These are phyloP conservation scores for Pseudoscleropodium purum DNA, from an alignment of 225 moss, liverwort and hornwort species.

Conservation along the genomic window DNA sequence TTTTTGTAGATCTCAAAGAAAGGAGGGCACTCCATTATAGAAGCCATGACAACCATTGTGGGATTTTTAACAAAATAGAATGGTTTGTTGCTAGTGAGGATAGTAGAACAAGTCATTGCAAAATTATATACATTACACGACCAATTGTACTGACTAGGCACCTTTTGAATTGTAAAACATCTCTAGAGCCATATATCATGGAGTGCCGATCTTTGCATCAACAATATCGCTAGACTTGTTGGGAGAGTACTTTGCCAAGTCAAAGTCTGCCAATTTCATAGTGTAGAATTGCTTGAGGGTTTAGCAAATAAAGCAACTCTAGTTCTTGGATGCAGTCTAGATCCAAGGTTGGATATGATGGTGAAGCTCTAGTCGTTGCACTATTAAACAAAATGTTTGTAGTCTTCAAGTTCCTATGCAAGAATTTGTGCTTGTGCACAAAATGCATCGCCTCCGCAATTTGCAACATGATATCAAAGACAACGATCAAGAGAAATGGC, in stretches of 20 bases:
- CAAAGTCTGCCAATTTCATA: background rate
- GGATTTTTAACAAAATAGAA: background rate
- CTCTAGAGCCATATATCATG: background rate
- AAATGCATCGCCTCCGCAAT: background rate
- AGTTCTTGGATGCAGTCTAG: background rate
- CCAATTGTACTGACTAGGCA: background rate
- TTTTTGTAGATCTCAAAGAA: background rate
- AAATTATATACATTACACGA: background rate
- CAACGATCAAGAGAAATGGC: background rate
- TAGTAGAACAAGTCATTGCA: background rate
- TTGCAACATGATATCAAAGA: background rate
- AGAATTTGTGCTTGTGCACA: background rate
- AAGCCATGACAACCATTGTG: background rate
- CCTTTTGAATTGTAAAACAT: background rate
- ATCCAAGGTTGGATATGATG: background rate
- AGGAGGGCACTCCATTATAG: background rate
- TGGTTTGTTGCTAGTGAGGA: background rate
- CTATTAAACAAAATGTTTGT: background rate
- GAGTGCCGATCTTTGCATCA: background rate
- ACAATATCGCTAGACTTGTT: background rate
- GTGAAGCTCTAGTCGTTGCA: background rate
- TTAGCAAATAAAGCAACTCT: background rate
- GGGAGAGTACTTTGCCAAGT: background rate
- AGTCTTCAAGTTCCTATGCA: background rate
- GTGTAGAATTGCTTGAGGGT: background rate